phyloP scores from a whole-genome alignment of 108 stramenopile species.

The Skeletonema menzelii region DNA sequence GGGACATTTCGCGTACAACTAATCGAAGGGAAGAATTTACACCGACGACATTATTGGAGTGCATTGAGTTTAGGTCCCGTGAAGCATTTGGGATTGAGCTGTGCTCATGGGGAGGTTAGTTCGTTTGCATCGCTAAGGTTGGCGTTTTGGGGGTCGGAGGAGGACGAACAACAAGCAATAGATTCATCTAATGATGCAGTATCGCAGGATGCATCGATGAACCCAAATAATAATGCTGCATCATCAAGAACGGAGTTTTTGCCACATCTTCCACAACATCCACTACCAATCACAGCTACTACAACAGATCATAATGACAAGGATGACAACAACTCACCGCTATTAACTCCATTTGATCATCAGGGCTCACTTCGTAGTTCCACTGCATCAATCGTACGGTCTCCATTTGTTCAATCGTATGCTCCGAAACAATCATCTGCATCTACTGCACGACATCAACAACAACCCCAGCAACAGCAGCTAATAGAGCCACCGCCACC shows the following conservation, averaged over 20 bases:
- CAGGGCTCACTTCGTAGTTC: constrained; percentile 21
- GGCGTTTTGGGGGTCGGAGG: constrained; percentile 40
- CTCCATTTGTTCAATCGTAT: constrained; percentile 13
- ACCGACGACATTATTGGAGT: constrained; percentile 81
- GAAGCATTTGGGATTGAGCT: constrained; percentile 68
- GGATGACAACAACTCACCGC: background rate
- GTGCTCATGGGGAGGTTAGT: constrained; percentile 71
- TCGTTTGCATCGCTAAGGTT: constrained; percentile 58
- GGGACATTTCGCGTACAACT: constrained; percentile 70
- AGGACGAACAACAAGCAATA: background rate
- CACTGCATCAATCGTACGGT: background rate
- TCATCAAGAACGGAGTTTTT: background rate
- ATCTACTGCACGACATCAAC: background rate
- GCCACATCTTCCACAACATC: background rate
- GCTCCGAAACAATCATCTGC: background rate
- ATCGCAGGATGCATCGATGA: too few relatives aligned
- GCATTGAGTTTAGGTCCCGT: constrained; percentile 72
- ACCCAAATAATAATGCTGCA: background rate
- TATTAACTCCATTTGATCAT: constrained; percentile 25
- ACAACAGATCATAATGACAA: too few relatives aligned
- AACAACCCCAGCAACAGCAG: background rate
- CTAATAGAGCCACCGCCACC: background rate
- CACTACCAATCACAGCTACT: background rate
- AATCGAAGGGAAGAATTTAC: constrained; percentile 65
- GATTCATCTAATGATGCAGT: background rate